Evolutionary conservation across 352 stramenopile species (phyloP), one percentile per base, ranked within the genome.

Genomic region (Thalassiosira exigua): DNA sequence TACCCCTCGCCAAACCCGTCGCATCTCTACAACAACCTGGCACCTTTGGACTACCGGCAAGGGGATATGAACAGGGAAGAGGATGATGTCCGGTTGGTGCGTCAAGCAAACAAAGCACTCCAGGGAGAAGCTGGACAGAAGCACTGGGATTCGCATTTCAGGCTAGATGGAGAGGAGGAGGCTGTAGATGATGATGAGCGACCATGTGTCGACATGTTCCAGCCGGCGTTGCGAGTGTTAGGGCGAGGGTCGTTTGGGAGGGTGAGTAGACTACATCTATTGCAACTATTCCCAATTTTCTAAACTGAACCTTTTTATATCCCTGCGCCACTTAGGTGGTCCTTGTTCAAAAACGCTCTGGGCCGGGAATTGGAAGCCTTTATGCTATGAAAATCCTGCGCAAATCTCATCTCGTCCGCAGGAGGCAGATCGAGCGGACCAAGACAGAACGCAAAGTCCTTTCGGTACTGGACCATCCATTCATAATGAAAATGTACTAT

Each of bases 401-500:
- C 70, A 98, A 98, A 87, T 89, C 93, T 11, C 94, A 98, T 62
- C 72, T 98, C 19, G 88, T 98, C 36, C 96, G 97, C 73, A 90
- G 95, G 78, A 96, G 98, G 76, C 96, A 99, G 86, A 95, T 98
- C 22, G 96, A 98, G 89, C 94, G 98, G 75, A 98, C 96, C 4
- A 96, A 97, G 81, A 98, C 96, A 5, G 97, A 99, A 90, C 94
- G 96, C 42, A 94, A 95, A 62, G 95, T 99, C 48, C 86, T 99
- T 5, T 96, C 94, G 39, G 87, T 96, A n/a, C 94, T 98, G 21
- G 96, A 96, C 74, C 96, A 99, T 85, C 96, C 96, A 39, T 99
- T 99, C 88, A 98, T 99, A 64, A 96, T 98, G 65, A 96, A 96
- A 39, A 88, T 99, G 41, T 95, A 98, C 81, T 99, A 97, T 86